These are phyloP conservation scores for Chenopodium quinoa DNA, from an alignment of 148 eudicot genomes.

Conservation along the genomic window DNA sequence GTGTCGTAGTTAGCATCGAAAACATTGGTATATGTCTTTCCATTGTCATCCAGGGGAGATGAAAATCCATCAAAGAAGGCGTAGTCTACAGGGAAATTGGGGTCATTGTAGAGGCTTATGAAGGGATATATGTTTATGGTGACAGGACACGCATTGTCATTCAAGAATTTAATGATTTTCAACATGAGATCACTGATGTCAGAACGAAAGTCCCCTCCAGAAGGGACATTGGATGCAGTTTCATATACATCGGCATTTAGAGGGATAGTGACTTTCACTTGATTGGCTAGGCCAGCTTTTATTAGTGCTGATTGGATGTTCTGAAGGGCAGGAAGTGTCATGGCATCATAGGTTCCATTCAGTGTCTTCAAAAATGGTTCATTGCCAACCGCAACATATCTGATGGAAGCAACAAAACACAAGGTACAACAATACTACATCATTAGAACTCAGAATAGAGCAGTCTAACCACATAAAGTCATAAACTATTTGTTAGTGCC, in stretches of 20 bases:
- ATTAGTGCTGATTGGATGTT: constrained; percentile 74
- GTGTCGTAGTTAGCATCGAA: constrained; percentile 52
- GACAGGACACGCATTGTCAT: constrained; percentile 32
- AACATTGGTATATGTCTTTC: constrained; percentile 39
- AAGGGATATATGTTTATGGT: constrained; percentile 48
- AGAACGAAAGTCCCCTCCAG: constrained; percentile 41
- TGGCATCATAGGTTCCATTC: constrained; percentile 54
- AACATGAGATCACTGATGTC: constrained; percentile 41
- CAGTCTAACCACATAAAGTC: too few species aligned
- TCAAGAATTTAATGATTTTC: constrained; percentile 36
- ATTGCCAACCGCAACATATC: constrained; percentile 86
- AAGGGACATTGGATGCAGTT: constrained; percentile 34
- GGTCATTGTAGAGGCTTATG: constrained; percentile 43
- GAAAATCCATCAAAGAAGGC: constrained; percentile 44
- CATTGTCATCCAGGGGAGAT: constrained; percentile 37
- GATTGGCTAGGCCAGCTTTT: constrained; percentile 63
- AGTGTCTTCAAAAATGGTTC: constrained; percentile 63
- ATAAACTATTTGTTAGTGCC: neutral
- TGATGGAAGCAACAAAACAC: constrained; percentile 12
- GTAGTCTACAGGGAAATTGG: constrained; percentile 40
- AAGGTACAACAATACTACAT: neutral
- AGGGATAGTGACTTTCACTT: constrained; percentile 67
- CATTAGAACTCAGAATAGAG: neutral
- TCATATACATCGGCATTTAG: constrained; percentile 70
- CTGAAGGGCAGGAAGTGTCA: constrained; percentile 66